A percentile compares a stretch with the other conserved stretches of the same genome.
Conservation (phyloP, 192 early-diverging fungal genomes). For the Lobulomyces angularis region DNA sequence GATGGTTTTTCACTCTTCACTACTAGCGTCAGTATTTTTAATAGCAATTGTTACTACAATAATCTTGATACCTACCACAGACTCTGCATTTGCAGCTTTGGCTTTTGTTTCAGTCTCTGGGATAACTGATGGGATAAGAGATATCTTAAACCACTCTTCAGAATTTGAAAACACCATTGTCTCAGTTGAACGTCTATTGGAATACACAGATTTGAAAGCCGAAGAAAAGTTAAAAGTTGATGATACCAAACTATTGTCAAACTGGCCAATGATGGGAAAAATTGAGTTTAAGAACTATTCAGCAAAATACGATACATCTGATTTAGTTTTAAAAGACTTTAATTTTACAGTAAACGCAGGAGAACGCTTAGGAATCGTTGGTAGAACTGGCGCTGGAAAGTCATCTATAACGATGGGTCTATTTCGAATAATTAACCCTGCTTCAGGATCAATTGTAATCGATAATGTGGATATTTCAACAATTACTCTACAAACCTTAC, state of each 20-base stretch:
- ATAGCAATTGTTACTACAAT: too few relatives aligned
- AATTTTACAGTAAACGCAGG: conserved; percentile 20
- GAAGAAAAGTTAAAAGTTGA: too few relatives aligned
- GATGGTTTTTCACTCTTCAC: too few relatives aligned
- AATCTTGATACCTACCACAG: too few relatives aligned
- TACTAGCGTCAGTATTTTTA: too few relatives aligned
- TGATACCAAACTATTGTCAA: too few relatives aligned
- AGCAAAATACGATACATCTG: conserved; percentile 67
- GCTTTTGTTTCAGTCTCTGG: too few relatives aligned
- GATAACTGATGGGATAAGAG: too few relatives aligned
- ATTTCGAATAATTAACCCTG: conserved; percentile 69
- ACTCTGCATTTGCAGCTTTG: too few relatives aligned
- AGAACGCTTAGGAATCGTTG: conserved; percentile 42
- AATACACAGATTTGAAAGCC: conserved; percentile 55
- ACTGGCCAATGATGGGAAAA: conserved; percentile 69
- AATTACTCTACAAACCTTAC: too few relatives aligned
- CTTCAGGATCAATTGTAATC: too few relatives aligned
- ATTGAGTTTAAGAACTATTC: conserved; percentile 68
- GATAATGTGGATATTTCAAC: too few relatives aligned
- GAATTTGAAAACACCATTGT: conserved; percentile 42
- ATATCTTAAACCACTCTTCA: conserved; percentile 39
- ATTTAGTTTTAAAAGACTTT: conserved; percentile 59
- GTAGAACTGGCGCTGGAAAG: conserved; percentile 52
- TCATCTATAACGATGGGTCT: conserved; percentile 61
- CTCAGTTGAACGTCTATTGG: conserved; percentile 71